Evolutionary conservation across 805 yeast species (phyloP).

Genomic region (Jamesozyma spencerorum): DNA sequence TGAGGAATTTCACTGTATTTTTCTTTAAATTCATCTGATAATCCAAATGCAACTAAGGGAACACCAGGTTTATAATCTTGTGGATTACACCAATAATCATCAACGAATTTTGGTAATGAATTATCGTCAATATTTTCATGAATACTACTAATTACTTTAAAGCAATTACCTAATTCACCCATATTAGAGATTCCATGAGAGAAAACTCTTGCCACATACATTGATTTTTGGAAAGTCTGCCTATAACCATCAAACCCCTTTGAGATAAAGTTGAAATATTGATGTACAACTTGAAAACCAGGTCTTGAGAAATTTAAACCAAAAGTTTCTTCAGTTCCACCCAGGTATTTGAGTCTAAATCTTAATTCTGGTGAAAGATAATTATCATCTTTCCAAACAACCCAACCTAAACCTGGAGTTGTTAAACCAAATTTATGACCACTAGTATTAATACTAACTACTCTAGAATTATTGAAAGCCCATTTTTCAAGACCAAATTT

Average conservation of each 20-base stretch:
- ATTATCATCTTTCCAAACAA: constrained; percentile 61
- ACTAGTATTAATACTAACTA: constrained; percentile 75
- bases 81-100: constrained; percentile 31
- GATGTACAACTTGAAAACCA: constrained; percentile 83
- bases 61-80: constrained; percentile 59
- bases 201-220: constrained; percentile 64
- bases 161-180: constrained; percentile 56
- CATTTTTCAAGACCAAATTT: constrained; percentile 33
- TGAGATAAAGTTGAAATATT: constrained; percentile 69
- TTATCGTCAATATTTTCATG: constrained; percentile 47
- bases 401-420: constrained; percentile 90
- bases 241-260: constrained; percentile 68
- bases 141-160: constrained; percentile 66
- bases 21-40: constrained; percentile 47
- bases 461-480: constrained; percentile 77
- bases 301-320: constrained; percentile 86
- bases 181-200: constrained; percentile 37
- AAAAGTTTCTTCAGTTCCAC: constrained; percentile 82
- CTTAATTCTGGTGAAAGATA: constrained; percentile 62
- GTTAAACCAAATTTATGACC: constrained; percentile 92
- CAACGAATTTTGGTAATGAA: constrained; percentile 13
- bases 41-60: constrained; percentile 83
- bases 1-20: constrained; percentile 78
- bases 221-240: constrained; percentile 49
- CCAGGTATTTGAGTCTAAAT: constrained; percentile 74